These are phyloP conservation scores for Phytopythium chamaehyphon DNA, from an alignment of 352 stramenopile genomes.

Conservation along the genomic window DNA sequence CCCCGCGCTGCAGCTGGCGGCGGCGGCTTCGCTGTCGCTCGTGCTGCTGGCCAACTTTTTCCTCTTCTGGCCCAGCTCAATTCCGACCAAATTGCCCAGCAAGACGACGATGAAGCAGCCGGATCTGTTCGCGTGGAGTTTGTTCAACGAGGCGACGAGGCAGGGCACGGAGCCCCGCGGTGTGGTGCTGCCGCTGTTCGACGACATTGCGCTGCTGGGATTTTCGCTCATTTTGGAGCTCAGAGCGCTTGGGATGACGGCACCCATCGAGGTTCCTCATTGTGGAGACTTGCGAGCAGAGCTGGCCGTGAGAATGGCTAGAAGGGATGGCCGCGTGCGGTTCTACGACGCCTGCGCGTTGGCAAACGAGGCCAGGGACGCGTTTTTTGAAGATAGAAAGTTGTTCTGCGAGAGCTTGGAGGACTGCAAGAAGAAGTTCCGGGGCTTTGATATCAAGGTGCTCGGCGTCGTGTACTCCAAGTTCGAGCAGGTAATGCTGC, in stretches of 20 bases:
- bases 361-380: slow-evolving; percentile 19
- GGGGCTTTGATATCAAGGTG: slow-evolving; percentile 55
- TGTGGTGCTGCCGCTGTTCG: slow-evolving; percentile 56
- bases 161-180: slow-evolving; percentile 29
- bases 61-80: neutral
- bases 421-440: slow-evolving; percentile 38
- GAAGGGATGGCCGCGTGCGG: slow-evolving; percentile 27
- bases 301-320: slow-evolving; percentile 19
- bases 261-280: slow-evolving; percentile 58
- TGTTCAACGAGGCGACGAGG: slow-evolving; percentile 18
- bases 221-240: slow-evolving; percentile 61
- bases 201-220: slow-evolving; percentile 39
- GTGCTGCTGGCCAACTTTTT: neutral
- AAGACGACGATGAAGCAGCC: neutral
- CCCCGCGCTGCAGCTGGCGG: too few relatives aligned
- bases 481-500: slow-evolving; percentile 70
- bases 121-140: slow-evolving; percentile 17
- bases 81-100: neutral
- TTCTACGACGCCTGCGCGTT: slow-evolving; percentile 60
- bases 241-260: slow-evolving; percentile 31
- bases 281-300: slow-evolving; percentile 55
- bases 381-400: slow-evolving; percentile 18
- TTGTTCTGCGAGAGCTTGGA: slow-evolving; percentile 49
- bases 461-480: slow-evolving; percentile 53
- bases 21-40: neutral